A percentile compares a stretch with the other conserved stretches of the same genome.
phyloP scores from a whole-genome alignment of 1,139 yeast genomes.

The Arxiozyma slooffiae region DNA sequence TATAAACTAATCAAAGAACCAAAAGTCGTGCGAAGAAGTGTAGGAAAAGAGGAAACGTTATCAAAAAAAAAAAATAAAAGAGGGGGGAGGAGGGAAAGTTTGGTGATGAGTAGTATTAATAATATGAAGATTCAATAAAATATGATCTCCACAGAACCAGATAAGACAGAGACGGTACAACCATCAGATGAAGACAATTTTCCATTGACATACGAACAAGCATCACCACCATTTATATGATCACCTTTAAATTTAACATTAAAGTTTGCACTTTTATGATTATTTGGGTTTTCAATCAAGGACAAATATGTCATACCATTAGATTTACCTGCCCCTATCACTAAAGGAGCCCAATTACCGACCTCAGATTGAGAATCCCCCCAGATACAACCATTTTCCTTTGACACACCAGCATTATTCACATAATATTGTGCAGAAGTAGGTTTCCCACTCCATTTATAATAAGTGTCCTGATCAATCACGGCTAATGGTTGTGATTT shows the following conservation, averaged over 20 bases:
- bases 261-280: constrained; percentile 63
- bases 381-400: constrained; percentile 90
- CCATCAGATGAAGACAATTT: constrained; percentile 60
- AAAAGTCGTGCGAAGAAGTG: no score
- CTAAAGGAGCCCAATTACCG: constrained; percentile 98
- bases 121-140: constrained; percentile 18
- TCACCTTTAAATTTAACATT: constrained; percentile 76
- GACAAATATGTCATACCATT: constrained; percentile 77
- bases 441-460: constrained; percentile 67
- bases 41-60: no score
- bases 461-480: constrained; percentile 68
- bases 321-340: constrained; percentile 83
- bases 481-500: constrained; percentile 57
- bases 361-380: constrained; percentile 66
- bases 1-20: no score
- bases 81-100: no score
- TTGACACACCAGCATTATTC: constrained; percentile 87
- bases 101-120: no score
- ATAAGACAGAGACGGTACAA: constrained; percentile 81
- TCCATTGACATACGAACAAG: constrained; percentile 76
- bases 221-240: constrained; percentile 63
- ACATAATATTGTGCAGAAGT: constrained; percentile 97
- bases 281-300: constrained; percentile 92
- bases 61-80: no score
- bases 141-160: constrained; percentile 54